Evolutionary conservation across 1,284 basidiomycete genomes (phyloP).

Genomic region (Pseudozyma flocculosa): DNA sequence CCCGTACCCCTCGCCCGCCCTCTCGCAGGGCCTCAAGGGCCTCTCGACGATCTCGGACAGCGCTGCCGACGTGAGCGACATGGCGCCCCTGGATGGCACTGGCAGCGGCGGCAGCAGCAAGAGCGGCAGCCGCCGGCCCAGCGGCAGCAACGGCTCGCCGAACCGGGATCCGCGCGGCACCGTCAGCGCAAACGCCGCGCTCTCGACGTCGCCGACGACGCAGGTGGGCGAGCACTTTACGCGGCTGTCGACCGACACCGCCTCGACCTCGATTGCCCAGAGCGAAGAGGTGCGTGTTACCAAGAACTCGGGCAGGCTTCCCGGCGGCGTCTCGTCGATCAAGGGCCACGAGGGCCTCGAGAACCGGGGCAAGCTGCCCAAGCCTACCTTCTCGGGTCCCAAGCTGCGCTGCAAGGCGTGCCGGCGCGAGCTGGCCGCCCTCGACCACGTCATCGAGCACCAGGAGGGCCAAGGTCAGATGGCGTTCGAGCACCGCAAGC

Average conservation of each 20-base stretch:
- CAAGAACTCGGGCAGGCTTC: conserved; percentile 29
- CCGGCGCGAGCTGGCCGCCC: conserved; percentile 43
- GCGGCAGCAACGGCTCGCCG: not conserved
- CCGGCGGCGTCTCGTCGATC: conserved; percentile 31
- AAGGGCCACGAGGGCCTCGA: conserved; percentile 28
- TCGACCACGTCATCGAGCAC: conserved; percentile 52
- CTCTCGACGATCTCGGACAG: conserved; percentile 6
- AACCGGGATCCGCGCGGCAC: not conserved
- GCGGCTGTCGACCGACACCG: conserved; percentile 5
- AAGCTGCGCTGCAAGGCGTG: conserved; percentile 52
- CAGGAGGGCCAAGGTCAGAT: conserved; percentile 48
- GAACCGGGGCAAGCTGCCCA: conserved; percentile 23
- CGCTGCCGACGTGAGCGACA: no score
- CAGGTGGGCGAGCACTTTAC: not conserved
- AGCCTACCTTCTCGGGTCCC: conserved; percentile 19
- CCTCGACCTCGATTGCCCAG: conserved; percentile 1
- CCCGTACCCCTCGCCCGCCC: conserved; percentile 43
- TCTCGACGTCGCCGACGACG: no score
- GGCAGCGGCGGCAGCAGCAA: no score
- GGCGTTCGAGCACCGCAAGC: conserved; percentile 47
- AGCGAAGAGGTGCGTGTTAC: conserved; percentile 34
- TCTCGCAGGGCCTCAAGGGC: conserved; percentile 12
- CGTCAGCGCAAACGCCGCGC: not conserved
- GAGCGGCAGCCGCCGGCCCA: not conserved
- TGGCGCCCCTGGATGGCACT: no score